Base-by-base conservation (phyloP, 2,329 filamentous ascomycete genomes). In the Phyllosticta citriasiana region DNA sequence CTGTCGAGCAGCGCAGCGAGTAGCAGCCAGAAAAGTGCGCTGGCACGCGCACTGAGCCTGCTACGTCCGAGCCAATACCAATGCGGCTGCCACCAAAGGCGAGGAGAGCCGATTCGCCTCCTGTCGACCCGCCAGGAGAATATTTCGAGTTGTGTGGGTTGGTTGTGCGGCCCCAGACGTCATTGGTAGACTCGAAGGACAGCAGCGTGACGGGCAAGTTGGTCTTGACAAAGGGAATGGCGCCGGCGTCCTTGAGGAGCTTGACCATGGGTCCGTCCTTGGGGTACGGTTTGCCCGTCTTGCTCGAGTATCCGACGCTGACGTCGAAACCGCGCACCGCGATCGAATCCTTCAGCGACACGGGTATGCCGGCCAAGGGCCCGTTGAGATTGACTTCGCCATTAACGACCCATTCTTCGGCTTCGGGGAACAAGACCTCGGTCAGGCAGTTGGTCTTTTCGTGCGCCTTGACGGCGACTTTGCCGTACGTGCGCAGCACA, bases 1-100 rank as follows among this genome's bases (percentile, higher is more conserved):
- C 92, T 1, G 89, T 95, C 2, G 89, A 92, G 75, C 92, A 96
- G 40, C 89, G 85, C 25, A 97, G 77, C 19, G 88, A 88, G 74
- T 96, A 97, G 71, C 93, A 90, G 8, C 92, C 92, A 2, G 88
- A 88, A 77, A 91, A 97, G 67, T 96, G 91, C 4, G 92, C 93
- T 0, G 92, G 93, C 1, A 84, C 87, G 58, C 92, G 83, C 4
- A 97, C 91, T 16, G 89, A 94, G 30, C 93, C 92, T 14, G 91
- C 92, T 16, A 97, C 91, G 73, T 96, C 92, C 55, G 88, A 92
- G 9, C 92, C 93, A 66, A 97, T 88, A 51, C 92, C 92, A 63
- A 97, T 95, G 50, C 91, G 82, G 54, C 90, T 91, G 47, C 86
- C 87, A 35, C 88, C 88, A 55, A 91, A 82, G 1, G 92, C 92